Evolutionary conservation across 768 basidiomycete genomes (phyloP).

Genomic region (Serpula lacrymans): DNA sequence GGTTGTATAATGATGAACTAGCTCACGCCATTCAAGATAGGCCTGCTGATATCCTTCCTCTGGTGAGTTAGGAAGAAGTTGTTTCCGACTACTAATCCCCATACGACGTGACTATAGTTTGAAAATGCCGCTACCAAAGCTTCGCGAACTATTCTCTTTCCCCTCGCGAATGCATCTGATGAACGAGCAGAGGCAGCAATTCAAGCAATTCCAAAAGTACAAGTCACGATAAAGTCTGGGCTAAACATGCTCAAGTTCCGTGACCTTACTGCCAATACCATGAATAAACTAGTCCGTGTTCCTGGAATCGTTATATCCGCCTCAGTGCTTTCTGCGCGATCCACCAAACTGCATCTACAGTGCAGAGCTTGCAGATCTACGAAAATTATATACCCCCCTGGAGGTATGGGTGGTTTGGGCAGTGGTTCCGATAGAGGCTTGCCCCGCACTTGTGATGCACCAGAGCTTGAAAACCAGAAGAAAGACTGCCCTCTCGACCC

Average conservation of each 20-base stretch:
- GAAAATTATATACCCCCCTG: conserved; percentile 72
- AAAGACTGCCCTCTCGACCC: conserved; percentile 97
- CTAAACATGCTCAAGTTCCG: conserved; percentile 93
- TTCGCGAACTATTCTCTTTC: conserved; percentile 80
- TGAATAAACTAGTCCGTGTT: conserved; percentile 94
- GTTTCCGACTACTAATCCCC: neutral
- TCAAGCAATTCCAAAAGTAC: conserved; percentile 64
- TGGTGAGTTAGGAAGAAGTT: conserved; percentile 47
- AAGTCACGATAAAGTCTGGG: conserved; percentile 85
- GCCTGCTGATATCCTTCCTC: conserved; percentile 84
- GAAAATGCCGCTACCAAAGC: conserved; percentile 88
- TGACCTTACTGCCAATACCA: conserved; percentile 88
- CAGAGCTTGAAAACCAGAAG: conserved; percentile 74
- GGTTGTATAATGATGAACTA: conserved; percentile 90
- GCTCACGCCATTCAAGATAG: conserved; percentile 87
- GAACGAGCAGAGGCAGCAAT: conserved; percentile 44
- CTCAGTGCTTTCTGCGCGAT: conserved; percentile 88
- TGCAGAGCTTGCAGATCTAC: conserved; percentile 86
- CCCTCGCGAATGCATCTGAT: conserved; percentile 55
- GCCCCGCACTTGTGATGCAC: conserved; percentile 85
- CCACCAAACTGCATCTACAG: conserved; percentile 88
- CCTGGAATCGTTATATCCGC: conserved; percentile 99
- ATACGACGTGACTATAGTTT: conserved; percentile 51
- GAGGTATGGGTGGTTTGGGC: conserved; percentile 84
- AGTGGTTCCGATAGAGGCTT: conserved; percentile 81